Base-by-base conservation (phyloP, 306 rosid species). In the Prinsepia uniflora region DNA sequence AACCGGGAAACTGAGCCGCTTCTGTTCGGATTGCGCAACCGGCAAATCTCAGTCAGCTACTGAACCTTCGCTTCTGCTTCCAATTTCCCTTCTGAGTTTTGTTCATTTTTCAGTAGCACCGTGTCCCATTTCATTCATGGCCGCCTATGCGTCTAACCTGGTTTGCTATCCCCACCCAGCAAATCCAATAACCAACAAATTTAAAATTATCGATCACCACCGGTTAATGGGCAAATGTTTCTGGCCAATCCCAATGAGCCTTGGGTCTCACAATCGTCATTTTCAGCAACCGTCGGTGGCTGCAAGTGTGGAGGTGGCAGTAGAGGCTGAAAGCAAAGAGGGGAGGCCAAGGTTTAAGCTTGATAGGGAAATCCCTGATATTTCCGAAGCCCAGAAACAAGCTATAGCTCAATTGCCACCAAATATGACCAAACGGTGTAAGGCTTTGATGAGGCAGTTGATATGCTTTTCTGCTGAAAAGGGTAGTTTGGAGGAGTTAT, bases 361-460 rank as follows among this genome's bases (percentile, higher is more conserved):
- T 94, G 58, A 57, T 69, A 94, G 79, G 85, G 54, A 85, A 48
- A 75, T 87, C 7, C 47, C 46, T 30, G 40, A 79, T 42, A 63
- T 84, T 42, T 77, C 92, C 7, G 86, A 86, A 47, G 76, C 74
- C 65, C 97, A 93, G 72, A 74, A 80, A 34, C 55, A 80, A 57
- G 85, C 87, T 64, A 85, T 90, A 72, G 81, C 84, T 46, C 76
- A 79, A 69, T 90, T 93, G 53, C 87, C 96, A 30, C 79, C 84
- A 1, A 79, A 68, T 71, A 88, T 93, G 94, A 72, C 63, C 39
- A 87, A 87, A 34, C 92, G 96, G 66, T 84, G 96, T 64, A 86
- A 75, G 83, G 94, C 97, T 34, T 15, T 93, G 42, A 81, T 86
- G 96, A 88, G 83, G 80, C 98, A 90, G 84, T 79, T 90, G 47